Conservation (phyloP, 169 alveolate species). For the Blepharisma undulans region DNA sequence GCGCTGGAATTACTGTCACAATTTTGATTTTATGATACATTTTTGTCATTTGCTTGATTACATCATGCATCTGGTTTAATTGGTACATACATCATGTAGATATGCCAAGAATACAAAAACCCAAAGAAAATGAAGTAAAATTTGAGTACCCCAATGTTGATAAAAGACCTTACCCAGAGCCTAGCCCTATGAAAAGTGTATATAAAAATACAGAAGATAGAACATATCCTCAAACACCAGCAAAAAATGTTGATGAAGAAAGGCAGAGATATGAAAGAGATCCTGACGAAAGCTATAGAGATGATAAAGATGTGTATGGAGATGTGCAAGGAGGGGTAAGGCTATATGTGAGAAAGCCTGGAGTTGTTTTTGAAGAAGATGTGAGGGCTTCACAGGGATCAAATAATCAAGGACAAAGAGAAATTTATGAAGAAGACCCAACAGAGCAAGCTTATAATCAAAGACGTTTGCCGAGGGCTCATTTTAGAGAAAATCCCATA, state of each 20-base stretch:
- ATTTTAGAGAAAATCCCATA: not conserved
- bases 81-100: not conserved
- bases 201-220: not conserved
- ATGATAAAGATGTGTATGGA: not conserved
- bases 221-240: not conserved
- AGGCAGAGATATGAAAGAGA: not conserved
- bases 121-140: not conserved
- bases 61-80: not conserved
- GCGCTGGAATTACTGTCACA: not conserved
- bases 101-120: not conserved
- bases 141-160: not conserved
- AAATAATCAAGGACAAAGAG: not conserved
- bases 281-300: not conserved
- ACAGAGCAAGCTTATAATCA: not conserved
- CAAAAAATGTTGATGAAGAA: not conserved
- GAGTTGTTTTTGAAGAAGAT: not conserved
- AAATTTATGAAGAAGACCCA: not conserved
- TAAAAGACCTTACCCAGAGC: not conserved
- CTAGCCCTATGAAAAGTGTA: not conserved
- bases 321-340: not conserved
- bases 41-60: not conserved
- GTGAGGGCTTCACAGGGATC: not conserved
- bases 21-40: slow-evolving; percentile 1
- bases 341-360: not conserved
- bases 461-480: not conserved